Percentiles rank a stretch among this genome's conserved stretches.
phyloP scores from a whole-genome alignment of 2,329 filamentous ascomycete species.

The Fusarium sp. region DNA sequence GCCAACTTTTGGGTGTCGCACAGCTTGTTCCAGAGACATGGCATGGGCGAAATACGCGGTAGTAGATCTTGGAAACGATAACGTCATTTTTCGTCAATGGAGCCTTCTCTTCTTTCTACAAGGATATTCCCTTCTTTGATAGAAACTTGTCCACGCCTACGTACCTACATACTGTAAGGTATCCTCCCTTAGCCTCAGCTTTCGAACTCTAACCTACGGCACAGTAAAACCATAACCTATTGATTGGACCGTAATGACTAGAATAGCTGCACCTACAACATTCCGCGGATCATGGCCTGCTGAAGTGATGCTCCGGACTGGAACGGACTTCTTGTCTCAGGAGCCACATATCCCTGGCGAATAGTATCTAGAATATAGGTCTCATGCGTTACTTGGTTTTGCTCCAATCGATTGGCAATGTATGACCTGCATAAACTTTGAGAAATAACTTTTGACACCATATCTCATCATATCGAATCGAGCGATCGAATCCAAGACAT shows the following conservation, averaged over 20 bases:
- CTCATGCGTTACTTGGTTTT: not conserved
- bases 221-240: constrained; percentile 15
- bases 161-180: not conserved
- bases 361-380: not conserved
- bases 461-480: not conserved
- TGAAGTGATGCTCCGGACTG: constrained; percentile 9
- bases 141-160: not conserved
- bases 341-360: constrained; percentile 1
- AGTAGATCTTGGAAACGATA: constrained; percentile 8
- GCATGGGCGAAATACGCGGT: not conserved
- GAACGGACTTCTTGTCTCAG: constrained; percentile 17
- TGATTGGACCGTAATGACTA: constrained; percentile 13
- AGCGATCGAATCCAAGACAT: constrained; percentile 23
- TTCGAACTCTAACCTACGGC: constrained; percentile 30
- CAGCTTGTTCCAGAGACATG: not conserved
- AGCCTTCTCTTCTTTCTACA: not conserved
- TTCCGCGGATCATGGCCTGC: constrained; percentile 9
- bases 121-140: not conserved
- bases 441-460: not conserved
- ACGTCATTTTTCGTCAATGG: constrained; percentile 11
- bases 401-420: not conserved
- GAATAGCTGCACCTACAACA: not conserved
- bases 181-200: not conserved
- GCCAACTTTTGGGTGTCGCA: not conserved
- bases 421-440: constrained; percentile 16